phyloP scores from a whole-genome alignment of 192 early-diverging fungal genomes.

The Backusella psychrophila region DNA sequence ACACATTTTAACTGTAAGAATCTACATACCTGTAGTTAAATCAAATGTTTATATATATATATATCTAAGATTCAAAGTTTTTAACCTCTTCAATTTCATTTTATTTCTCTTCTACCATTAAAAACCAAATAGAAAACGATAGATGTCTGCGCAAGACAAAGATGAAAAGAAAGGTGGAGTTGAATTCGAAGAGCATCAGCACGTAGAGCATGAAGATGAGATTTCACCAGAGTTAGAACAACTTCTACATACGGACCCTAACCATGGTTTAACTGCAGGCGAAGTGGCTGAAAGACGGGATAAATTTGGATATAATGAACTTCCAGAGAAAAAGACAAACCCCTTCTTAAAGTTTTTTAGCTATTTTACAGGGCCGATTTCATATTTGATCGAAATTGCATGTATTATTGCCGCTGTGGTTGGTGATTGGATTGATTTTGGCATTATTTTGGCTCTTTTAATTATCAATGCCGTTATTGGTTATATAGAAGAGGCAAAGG shows the following conservation, averaged over 20 bases:
- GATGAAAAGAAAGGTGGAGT: constrained; percentile 49
- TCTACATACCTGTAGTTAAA: neutral
- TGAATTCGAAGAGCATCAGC: constrained; percentile 70
- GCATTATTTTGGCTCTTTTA: constrained; percentile 73
- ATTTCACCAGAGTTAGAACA: constrained; percentile 82
- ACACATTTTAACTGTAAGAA: neutral
- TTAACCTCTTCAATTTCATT: too few species aligned
- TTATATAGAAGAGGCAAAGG: constrained; percentile 86
- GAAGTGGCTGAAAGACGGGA: constrained; percentile 74
- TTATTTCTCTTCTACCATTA: too few species aligned
- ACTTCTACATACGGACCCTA: constrained; percentile 76
- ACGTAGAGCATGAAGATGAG: constrained; percentile 73
- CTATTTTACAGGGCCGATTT: constrained; percentile 87
- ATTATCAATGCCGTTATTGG: constrained; percentile 87
- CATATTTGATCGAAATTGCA: constrained; percentile 88
- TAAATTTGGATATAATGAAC: constrained; percentile 80
- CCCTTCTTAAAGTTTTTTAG: constrained; percentile 81
- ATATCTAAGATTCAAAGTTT: neutral
- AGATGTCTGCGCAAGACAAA: neutral
- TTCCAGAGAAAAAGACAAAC: constrained; percentile 83
- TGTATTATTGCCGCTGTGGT: constrained; percentile 73
- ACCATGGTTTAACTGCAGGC: constrained; percentile 67
- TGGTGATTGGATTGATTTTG: constrained; percentile 76
- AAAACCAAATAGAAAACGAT: neutral
- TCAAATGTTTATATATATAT: neutral